A percentile compares a stretch with the other conserved stretches of the same genome.
Evolutionary conservation across 2,329 filamentous ascomycete species (phyloP).

Genomic region (Aspergillus pseudoglaucus): DNA sequence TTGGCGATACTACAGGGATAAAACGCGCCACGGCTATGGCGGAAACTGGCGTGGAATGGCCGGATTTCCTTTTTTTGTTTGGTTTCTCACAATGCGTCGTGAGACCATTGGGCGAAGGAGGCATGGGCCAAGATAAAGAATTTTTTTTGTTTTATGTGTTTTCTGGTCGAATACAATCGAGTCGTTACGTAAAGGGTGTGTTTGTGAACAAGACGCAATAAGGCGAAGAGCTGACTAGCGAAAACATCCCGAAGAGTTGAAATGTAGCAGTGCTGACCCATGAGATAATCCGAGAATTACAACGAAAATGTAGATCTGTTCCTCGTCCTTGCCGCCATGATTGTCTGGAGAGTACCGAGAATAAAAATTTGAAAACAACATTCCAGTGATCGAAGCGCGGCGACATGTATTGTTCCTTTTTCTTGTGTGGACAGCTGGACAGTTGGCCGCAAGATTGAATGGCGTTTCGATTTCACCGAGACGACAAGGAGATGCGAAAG

Average conservation of each 20-base stretch:
- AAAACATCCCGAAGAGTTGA: constrained; percentile 31
- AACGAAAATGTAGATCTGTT: constrained; percentile 34
- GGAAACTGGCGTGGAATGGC: constrained; percentile 12
- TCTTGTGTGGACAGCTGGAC: constrained; percentile 23
- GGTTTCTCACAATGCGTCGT: constrained; percentile 1
- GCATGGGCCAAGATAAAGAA: not conserved
- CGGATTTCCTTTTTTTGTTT: constrained; percentile 10
- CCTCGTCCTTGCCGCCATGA: constrained; percentile 37
- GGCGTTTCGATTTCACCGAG: constrained; percentile 30
- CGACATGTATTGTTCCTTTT: constrained; percentile 16
- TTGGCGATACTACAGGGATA: constrained; percentile 17
- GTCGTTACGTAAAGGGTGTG: constrained; percentile 35
- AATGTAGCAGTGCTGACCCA: constrained; percentile 36
- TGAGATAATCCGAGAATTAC: constrained; percentile 41
- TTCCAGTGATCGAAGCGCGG: constrained; percentile 30
- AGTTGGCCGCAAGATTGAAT: constrained; percentile 28
- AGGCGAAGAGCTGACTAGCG: constrained; percentile 37
- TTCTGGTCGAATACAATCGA: constrained; percentile 33
- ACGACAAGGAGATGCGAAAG: constrained; percentile 29
- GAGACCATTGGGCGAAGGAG: constrained; percentile 3
- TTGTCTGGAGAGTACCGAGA: constrained; percentile 33
- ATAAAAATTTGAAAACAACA: constrained; percentile 35
- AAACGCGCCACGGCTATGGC: constrained; percentile 13
- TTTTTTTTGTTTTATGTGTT: constrained; percentile 9
- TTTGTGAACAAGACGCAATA: constrained; percentile 27